Conservation (phyloP, 208 protist species). For the Porcisia hertigi region DNA sequence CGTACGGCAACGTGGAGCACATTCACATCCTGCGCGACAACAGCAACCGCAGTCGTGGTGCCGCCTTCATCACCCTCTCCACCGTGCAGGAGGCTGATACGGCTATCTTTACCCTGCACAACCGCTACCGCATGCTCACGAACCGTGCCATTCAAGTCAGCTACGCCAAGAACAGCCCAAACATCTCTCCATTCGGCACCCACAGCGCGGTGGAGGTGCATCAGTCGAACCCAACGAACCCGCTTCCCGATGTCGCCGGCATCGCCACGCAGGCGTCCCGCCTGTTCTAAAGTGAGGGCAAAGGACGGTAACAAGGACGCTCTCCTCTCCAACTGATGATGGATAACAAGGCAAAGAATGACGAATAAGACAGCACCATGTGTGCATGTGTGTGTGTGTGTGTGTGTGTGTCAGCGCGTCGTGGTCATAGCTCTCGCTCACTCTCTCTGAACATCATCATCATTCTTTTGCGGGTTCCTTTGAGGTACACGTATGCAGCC, state of each 20-base stretch:
- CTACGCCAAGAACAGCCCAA: slow-evolving; percentile 89
- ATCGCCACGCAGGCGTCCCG: slow-evolving; percentile 24
- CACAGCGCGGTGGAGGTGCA: slow-evolving; percentile 79
- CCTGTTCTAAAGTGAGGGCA: slow-evolving; percentile 31
- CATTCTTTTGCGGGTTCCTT: neutral
- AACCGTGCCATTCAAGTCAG: slow-evolving; percentile 89
- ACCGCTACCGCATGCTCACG: slow-evolving; percentile 87
- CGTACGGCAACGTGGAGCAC: slow-evolving; percentile 85
- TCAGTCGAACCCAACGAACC: slow-evolving; percentile 85
- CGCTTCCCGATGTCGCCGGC: slow-evolving; percentile 76
- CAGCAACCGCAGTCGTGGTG: slow-evolving; percentile 78
- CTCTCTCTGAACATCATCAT: neutral
- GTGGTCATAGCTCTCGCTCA: neutral
- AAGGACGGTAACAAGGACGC: neutral
- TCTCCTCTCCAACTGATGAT: neutral
- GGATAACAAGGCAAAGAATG: neutral
- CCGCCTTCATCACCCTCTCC: slow-evolving; percentile 84
- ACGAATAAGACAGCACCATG: neutral
- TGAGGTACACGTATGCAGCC: neutral
- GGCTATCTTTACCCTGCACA: slow-evolving; percentile 89
- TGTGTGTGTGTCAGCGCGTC: neutral
- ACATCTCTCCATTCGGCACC: slow-evolving; percentile 84
- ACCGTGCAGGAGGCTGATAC: slow-evolving; percentile 85
- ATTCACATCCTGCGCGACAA: slow-evolving; percentile 89
- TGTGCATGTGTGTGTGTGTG: neutral